A percentile compares a stretch with the other conserved stretches of the same genome.
phyloP scores from a whole-genome alignment of 305 asterid species.

The Rubia peregrina region DNA sequence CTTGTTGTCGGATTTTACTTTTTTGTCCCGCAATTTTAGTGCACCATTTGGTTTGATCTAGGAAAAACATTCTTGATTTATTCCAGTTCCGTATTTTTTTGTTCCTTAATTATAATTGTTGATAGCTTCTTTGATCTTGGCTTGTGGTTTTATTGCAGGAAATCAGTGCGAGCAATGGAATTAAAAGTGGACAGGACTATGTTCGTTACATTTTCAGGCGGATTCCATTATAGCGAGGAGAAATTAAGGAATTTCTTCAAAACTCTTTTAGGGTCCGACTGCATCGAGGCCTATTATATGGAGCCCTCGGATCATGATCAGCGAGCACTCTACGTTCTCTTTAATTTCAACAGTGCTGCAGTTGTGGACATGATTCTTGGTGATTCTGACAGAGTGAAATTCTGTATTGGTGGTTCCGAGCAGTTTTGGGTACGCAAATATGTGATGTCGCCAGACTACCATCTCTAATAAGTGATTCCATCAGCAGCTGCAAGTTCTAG shows the following conservation, averaged over 20 bases:
- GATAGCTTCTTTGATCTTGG: not conserved
- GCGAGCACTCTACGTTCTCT: constrained; percentile 25
- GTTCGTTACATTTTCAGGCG: constrained; percentile 26
- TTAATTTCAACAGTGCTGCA: constrained; percentile 15
- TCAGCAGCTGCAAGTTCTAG: too few relatives aligned
- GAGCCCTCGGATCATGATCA: constrained; percentile 15
- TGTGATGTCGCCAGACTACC: constrained; percentile 5
- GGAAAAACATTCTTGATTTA: too few relatives aligned
- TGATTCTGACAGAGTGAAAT: constrained; percentile 22
- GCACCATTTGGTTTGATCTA: too few relatives aligned
- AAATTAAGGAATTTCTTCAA: constrained; percentile 25
- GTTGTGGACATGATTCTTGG: constrained; percentile 17
- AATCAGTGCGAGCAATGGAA: not conserved
- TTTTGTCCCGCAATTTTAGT: too few relatives aligned
- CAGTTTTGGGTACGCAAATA: constrained; percentile 33
- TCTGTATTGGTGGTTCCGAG: constrained; percentile 25
- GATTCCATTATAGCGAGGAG: constrained; percentile 26
- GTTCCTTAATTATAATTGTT: too few relatives aligned
- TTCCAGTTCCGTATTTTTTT: too few relatives aligned
- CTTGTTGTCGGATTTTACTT: too few relatives aligned
- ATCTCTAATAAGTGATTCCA: not conserved
- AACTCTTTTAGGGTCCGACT: constrained; percentile 15
- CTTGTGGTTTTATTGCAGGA: not conserved
- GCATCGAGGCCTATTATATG: constrained; percentile 27
- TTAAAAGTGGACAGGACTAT: not conserved